Conservation (phyloP, 2,329 filamentous ascomycete genomes). For the Cladosporium velox region DNA sequence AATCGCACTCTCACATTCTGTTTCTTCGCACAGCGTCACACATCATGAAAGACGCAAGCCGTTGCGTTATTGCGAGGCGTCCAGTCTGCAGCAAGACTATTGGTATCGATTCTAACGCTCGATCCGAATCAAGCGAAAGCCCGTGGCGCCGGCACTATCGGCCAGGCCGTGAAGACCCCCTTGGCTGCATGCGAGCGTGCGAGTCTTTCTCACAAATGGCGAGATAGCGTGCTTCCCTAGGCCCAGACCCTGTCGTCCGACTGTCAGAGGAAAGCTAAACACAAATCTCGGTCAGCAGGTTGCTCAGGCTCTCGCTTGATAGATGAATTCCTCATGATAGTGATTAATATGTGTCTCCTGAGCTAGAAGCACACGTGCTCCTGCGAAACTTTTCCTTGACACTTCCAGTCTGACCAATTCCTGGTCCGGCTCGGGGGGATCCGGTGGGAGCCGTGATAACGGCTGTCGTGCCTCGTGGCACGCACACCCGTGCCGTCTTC, state of each 20-base stretch:
- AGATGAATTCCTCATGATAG: neutral
- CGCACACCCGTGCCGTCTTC: neutral
- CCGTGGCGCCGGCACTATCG: conserved; percentile 16
- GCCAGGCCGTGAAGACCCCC: conserved; percentile 20
- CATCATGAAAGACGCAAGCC: neutral
- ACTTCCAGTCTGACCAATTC: neutral
- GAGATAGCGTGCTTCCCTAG: conserved; percentile 3
- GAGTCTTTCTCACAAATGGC: conserved; percentile 5
- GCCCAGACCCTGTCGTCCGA: neutral
- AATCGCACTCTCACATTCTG: neutral
- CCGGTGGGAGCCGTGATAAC: conserved; percentile 1
- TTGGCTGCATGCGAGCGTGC: conserved; percentile 8
- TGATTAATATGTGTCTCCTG: neutral
- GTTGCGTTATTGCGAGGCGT: neutral
- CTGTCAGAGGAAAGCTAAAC: neutral
- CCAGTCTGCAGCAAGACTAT: conserved; percentile 9
- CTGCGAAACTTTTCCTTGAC: neutral
- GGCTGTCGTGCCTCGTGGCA: neutral
- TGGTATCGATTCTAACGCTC: conserved; percentile 4
- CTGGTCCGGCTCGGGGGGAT: conserved; percentile 2
- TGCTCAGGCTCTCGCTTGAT: neutral
- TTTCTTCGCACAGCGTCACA: neutral
- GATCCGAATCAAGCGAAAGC: conserved; percentile 4
- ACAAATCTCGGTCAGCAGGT: neutral
- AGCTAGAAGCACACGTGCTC: conserved; percentile 3